Evolutionary conservation across 495 filamentous ascomycete species (phyloP), one percentile per base, ranked within the genome.

Genomic region (Xylona heveae): DNA sequence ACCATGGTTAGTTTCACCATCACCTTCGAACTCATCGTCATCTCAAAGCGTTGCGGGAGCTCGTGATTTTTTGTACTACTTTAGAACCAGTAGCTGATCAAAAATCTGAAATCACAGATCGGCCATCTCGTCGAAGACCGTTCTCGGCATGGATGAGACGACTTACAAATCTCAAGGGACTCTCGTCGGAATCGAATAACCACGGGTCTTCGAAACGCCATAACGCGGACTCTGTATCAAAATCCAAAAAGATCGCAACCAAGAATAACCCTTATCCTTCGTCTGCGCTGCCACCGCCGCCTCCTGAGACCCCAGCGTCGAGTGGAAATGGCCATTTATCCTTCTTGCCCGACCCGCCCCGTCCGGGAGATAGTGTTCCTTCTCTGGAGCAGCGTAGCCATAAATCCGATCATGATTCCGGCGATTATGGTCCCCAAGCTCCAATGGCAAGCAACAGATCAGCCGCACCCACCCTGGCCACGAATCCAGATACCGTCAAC

Each of bases 81-180:
- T 4, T 19, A 13, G 18, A 3, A 1, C 13, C 31, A 28, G 31
- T n/a, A 5, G 5, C 19, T 30, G 9, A 22, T 21, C 22, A 30
- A 21, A 9, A 16, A 4, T 9, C 46, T 48, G 33, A 35, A 38
- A 38, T 31, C 25, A 38, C 40, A 74, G 71, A 73, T 49, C 62
- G 68, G 36, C 67, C 71, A 53, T 61, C 59, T 36, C 76, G 81
- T 33, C 75, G 82, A 31, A 72, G 75, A 30, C 85, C 85, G 4
- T 94, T 97, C 51, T 70, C 84, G 15, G 74, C 68, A 26, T 83
- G 84, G 75, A 79, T 97, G 71, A 93, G 85, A 61, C 82, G 84
- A 38, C 66, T 97, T 18, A 72, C 82, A 19, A 88, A 70, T 47
- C 65, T 93, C 39, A 93, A 85, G 50, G 62, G 51, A 38, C 63